Evolutionary conservation across 805 yeast genomes (phyloP).

Genomic region (Zygosaccharomyces bisporus): DNA sequence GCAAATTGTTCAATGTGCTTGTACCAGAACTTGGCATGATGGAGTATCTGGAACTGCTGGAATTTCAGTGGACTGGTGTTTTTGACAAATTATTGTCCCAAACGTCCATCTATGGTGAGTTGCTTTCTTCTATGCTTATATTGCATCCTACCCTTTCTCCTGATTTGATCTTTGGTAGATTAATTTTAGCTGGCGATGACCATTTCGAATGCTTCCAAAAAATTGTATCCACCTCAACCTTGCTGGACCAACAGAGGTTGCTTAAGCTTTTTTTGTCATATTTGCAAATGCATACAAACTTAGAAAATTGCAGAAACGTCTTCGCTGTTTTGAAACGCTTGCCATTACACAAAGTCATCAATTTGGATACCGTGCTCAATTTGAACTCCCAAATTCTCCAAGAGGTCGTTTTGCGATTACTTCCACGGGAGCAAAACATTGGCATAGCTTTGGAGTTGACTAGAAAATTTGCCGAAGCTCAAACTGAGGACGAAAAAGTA

Average conservation of each 20-base stretch:
- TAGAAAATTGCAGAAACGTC: constrained; percentile 11
- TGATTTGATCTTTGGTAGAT: constrained; percentile 18
- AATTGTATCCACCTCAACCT: constrained; percentile 14
- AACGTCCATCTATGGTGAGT: constrained; percentile 11
- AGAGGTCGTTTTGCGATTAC: constrained; percentile 17
- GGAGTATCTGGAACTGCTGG: constrained; percentile 21
- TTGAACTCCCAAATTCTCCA: constrained; percentile 20
- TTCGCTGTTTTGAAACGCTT: constrained; percentile 15
- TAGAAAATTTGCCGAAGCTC: constrained; percentile 10
- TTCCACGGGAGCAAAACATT: constrained; percentile 8
- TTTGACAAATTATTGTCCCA: constrained; percentile 6
- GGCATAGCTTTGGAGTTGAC: constrained; percentile 9
- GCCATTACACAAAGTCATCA: constrained; percentile 13
- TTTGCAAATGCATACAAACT: constrained; percentile 16
- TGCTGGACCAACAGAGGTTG: constrained; percentile 20
- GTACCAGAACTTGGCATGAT: constrained; percentile 18
- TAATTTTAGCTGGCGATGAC: constrained; percentile 15
- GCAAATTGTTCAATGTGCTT: constrained; percentile 32
- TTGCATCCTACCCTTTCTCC: constrained; percentile 21
- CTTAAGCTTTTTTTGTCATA: constrained; percentile 19
- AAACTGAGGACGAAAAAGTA: constrained; percentile 21
- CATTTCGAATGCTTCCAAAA: constrained; percentile 13
- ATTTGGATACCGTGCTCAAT: constrained; percentile 10
- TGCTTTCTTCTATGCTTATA: constrained; percentile 16
- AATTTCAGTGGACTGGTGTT: constrained; percentile 22